Conservation (phyloP, 1,284 basidiomycete genomes). For the Phellopilus nigrolimitatus region DNA sequence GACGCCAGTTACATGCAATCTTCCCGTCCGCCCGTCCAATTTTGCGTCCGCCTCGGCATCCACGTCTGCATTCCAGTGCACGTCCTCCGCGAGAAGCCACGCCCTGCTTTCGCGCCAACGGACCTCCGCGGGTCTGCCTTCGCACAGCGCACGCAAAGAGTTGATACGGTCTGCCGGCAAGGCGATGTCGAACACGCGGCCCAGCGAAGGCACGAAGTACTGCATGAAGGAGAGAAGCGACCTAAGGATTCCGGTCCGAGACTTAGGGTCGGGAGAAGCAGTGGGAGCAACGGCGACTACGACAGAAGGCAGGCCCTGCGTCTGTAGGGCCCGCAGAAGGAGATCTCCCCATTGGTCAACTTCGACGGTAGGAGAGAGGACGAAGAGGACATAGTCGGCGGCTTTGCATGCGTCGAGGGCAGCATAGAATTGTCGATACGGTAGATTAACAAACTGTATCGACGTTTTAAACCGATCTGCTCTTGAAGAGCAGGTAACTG, state of each 20-base stretch:
- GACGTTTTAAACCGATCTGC: constrained; percentile 86
- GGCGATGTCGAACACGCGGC: constrained; percentile 55
- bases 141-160: constrained; percentile 70
- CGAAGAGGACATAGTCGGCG: constrained; percentile 88
- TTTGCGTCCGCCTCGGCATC: constrained; percentile 27
- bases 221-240: constrained; percentile 89
- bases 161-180: constrained; percentile 59
- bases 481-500: constrained; percentile 37
- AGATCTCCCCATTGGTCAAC: constrained; percentile 88
- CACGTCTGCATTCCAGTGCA: constrained; percentile 36
- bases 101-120: constrained; percentile 81
- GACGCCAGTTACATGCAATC: constrained; percentile 76
- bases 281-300: constrained; percentile 52
- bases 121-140: constrained; percentile 72
- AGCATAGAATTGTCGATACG: constrained; percentile 67
- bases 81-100: constrained; percentile 74
- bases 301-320: constrained; percentile 74
- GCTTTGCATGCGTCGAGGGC: constrained; percentile 85
- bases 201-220: constrained; percentile 91
- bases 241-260: constrained; percentile 66
- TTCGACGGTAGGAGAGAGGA: constrained; percentile 78
- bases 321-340: constrained; percentile 81
- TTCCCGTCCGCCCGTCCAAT: constrained; percentile 28
- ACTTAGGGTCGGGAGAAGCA: constrained; percentile 45
- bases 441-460: constrained; percentile 79